These are phyloP conservation scores for Saccharum officinarum DNA, from an alignment of 176 grass and related monocot genomes.

Conservation along the genomic window DNA sequence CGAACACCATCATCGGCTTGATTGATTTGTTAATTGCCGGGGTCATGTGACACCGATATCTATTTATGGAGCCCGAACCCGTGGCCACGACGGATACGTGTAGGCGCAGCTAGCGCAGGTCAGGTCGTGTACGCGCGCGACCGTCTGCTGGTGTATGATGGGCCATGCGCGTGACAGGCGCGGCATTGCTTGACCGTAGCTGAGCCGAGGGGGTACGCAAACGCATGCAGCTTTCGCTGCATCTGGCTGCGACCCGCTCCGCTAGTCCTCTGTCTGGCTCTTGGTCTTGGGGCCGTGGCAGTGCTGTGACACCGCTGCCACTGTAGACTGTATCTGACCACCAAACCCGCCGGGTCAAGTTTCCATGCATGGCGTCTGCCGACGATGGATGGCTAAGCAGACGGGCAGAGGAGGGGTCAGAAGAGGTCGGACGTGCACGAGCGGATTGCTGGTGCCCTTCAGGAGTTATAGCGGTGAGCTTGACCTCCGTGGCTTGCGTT, in stretches of 20 bases:
- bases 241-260: neutral
- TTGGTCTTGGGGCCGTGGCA: too few relatives aligned
- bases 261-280: too few relatives aligned
- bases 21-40: constrained; percentile 26
- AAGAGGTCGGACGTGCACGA: neutral
- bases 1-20: constrained; percentile 24
- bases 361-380: neutral
- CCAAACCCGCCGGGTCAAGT: neutral
- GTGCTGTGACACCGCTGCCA: too few relatives aligned
- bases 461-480: constrained; percentile 42
- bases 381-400: neutral
- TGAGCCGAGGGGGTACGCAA: neutral
- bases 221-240: neutral
- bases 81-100: constrained; percentile 25
- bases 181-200: neutral
- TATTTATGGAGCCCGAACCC: constrained; percentile 34
- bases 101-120: neutral
- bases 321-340: too few relatives aligned
- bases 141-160: neutral
- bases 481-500: constrained; percentile 46
- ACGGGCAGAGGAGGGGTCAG: neutral
- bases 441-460: constrained; percentile 19
- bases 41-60: constrained; percentile 30
- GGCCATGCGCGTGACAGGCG: neutral
- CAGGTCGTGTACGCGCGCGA: neutral